Conservation (phyloP, 805 yeast genomes). For the Torulaspora quercuum region DNA sequence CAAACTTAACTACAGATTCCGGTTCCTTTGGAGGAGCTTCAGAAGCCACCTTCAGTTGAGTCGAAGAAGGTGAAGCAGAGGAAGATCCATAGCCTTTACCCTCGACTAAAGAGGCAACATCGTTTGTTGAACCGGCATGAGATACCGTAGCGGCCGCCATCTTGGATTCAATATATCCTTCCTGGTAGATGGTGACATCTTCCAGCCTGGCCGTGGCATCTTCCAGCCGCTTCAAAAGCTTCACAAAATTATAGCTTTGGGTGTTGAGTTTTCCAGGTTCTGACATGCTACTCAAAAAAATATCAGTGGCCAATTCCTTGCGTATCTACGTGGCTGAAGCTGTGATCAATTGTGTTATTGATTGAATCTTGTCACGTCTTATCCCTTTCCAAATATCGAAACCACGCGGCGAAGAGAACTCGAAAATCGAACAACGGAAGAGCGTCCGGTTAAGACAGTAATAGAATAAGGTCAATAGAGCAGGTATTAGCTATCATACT, state of each 20-base stretch:
- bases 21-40: conserved; percentile 26
- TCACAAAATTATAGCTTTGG: conserved; percentile 84
- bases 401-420: too few relatives aligned
- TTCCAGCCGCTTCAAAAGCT: conserved; percentile 77
- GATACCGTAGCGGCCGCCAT: conserved; percentile 20
- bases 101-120: conserved; percentile 20
- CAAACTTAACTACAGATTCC: conserved; percentile 51
- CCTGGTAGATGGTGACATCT: conserved; percentile 79
- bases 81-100: conserved; percentile 15
- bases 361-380: too few relatives aligned
- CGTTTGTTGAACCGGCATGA: conserved; percentile 15
- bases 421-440: too few relatives aligned
- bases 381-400: conserved; percentile 7
- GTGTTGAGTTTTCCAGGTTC: conserved; percentile 32
- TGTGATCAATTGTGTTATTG: too few relatives aligned
- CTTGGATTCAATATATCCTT: conserved; percentile 45
- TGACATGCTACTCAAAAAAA: conserved; percentile 4
- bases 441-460: too few relatives aligned
- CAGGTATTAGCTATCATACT: background rate
- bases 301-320: background rate
- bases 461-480: too few relatives aligned
- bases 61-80: conserved; percentile 16
- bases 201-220: conserved; percentile 92
- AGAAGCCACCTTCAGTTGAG: conserved; percentile 11
- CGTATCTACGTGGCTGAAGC: too few relatives aligned